Conservation (phyloP, 805 yeast genomes). For the Yarrowia deformans region DNA sequence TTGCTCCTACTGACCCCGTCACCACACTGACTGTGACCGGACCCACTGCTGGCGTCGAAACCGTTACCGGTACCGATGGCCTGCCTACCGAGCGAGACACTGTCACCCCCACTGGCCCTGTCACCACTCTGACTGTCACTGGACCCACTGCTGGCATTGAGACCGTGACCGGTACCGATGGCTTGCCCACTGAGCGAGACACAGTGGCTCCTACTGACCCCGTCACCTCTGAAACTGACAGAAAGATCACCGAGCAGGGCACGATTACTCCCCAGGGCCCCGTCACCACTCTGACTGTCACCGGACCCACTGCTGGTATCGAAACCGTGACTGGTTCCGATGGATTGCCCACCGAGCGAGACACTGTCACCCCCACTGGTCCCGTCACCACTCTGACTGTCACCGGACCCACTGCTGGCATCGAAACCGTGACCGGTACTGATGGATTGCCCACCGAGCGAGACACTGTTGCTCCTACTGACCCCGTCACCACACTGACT, state of each 20-base stretch:
- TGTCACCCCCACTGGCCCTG: background rate
- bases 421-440: background rate
- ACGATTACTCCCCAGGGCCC: background rate
- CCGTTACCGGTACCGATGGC: background rate
- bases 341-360: background rate
- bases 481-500: background rate
- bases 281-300: background rate
- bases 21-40: background rate
- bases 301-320: background rate
- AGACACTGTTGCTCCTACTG: constrained; percentile 1
- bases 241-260: background rate
- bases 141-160: background rate
- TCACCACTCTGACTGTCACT: background rate
- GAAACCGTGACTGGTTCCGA: background rate
- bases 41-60: background rate
- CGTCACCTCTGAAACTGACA: background rate
- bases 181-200: background rate
- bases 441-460: background rate
- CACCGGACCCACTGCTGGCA: background rate
- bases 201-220: constrained; percentile 1
- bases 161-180: background rate
- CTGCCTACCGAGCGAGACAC: background rate
- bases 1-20: background rate
- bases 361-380: background rate
- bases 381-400: background rate